Conservation (phyloP, 148 eudicot species). For the Rhododendron griersonianum region DNA sequence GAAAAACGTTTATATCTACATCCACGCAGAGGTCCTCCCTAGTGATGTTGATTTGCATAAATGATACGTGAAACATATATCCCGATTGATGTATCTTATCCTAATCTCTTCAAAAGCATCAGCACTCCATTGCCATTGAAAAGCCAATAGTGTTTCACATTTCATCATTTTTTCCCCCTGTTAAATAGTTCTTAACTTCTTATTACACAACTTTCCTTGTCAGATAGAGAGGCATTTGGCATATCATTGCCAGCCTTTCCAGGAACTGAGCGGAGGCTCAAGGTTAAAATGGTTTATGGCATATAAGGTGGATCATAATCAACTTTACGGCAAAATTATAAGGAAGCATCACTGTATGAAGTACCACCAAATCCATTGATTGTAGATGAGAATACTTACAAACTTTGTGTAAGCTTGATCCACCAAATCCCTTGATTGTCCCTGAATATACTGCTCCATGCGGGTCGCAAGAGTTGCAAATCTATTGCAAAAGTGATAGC, state of each 20-base stretch:
- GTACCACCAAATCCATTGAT: not conserved
- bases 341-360: constrained; percentile 1
- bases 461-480: constrained; percentile 96
- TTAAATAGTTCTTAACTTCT: not conserved
- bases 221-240: not conserved
- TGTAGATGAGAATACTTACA: constrained; percentile 46
- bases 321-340: not conserved
- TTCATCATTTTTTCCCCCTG: not conserved
- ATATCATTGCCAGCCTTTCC: not conserved
- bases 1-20: not conserved
- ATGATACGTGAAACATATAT: not conserved
- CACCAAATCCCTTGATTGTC: constrained; percentile 97
- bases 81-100: not conserved
- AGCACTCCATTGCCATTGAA: not conserved
- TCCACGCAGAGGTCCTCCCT: not conserved
- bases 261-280: not conserved
- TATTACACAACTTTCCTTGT: not conserved
- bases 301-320: not conserved
- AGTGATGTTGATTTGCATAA: not conserved
- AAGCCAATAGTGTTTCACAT: not conserved
- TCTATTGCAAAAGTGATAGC: constrained; percentile 33
- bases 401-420: constrained; percentile 90
- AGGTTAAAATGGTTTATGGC: not conserved
- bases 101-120: not conserved
- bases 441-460: constrained; percentile 98